Evolutionary conservation across 1,284 basidiomycete genomes (phyloP), one percentile per base, ranked within the genome.

Genomic region (Gymnopus androsaceus): DNA sequence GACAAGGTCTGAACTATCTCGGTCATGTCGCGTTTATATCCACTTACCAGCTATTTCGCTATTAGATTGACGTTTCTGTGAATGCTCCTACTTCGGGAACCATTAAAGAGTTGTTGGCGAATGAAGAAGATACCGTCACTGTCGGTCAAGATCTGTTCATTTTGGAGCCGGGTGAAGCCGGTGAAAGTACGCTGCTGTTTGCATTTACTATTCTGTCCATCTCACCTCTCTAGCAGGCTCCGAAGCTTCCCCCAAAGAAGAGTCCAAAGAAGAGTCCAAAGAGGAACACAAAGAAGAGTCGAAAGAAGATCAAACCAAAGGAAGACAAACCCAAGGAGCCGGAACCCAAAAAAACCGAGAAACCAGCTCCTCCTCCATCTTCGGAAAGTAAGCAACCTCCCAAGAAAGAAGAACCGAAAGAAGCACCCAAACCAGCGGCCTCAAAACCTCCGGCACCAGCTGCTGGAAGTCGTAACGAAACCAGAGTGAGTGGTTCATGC

Each of bases 101-200:
- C 56, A 95, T 99, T 64, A 83, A 87, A 21, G 92, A 98, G 72
- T 77, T 92, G 28, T 84, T 96, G 44, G 95, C 90, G 40, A 82
- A 83, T 51, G 95, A 98, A 73, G 96, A 99, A 68, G 91, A 95
- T 67, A 98, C 94, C 11, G 96, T 98, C 59, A 80, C 86, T 17
- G 95, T 98, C 44, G 96, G 97, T 33, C 94, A 98, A 74, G 95
- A 98, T 69, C 82, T 99, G 53, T 92, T 98, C 76, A 84, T 88
- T 67, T 85, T 98, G 59, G 95, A 98, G 70, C 84, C 88, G 12
- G 95, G 95, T 63, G 88, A 87, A 64, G 87, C 72, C 34, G 85
- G 81, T 59, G 78, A 74, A 64, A 66, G 79, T 73, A 72, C 66
- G 69, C 75, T 63, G 55, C 59, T 15, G 50, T 51, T 17, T 33